A percentile compares a stretch with the other conserved stretches of the same genome.
Evolutionary conservation across 2,329 filamentous ascomycete species (phyloP).

Genomic region (Colletotrichum sp.): DNA sequence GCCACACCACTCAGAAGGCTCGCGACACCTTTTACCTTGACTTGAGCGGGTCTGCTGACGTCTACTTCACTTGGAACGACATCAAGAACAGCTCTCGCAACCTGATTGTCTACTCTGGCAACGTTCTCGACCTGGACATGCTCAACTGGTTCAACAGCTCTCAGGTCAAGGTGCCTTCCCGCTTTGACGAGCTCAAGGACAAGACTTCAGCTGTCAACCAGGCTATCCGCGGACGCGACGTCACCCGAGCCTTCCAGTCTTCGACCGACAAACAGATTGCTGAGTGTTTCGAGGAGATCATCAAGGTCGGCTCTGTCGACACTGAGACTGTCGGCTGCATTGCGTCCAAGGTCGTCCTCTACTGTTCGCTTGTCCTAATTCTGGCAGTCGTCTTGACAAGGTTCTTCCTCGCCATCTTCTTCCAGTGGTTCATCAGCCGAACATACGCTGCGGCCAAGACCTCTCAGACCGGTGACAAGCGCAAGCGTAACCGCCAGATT

Average conservation of each 20-base stretch:
- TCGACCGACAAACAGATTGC: constrained; percentile 80
- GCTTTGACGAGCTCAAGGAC: constrained; percentile 81
- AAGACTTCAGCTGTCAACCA: constrained; percentile 64
- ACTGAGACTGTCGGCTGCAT: constrained; percentile 97
- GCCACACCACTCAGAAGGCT: constrained; percentile 77
- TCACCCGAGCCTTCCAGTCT: constrained; percentile 86
- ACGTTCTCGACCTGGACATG: constrained; percentile 88
- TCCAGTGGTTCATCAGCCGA: constrained; percentile 95
- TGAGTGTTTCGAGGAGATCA: constrained; percentile 88
- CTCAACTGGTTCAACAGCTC: constrained; percentile 87
- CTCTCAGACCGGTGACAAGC: constrained; percentile 79
- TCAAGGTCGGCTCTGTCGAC: constrained; percentile 95
- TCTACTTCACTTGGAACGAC: constrained; percentile 97
- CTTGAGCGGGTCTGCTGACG: constrained; percentile 76
- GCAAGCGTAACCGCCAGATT: constrained; percentile 89
- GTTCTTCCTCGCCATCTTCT: constrained; percentile 86
- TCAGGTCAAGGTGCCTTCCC: constrained; percentile 76
- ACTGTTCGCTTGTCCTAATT: constrained; percentile 91
- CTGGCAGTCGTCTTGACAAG: constrained; percentile 85
- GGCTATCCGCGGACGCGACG: constrained; percentile 80
- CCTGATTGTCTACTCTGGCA: constrained; percentile 91
- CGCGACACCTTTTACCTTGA: constrained; percentile 77
- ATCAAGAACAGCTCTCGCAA: constrained; percentile 89
- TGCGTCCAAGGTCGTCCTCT: constrained; percentile 94
- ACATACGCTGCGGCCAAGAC: constrained; percentile 87